Evolutionary conservation across 1,139 yeast genomes (phyloP).

Genomic region (Pichia sp.): DNA sequence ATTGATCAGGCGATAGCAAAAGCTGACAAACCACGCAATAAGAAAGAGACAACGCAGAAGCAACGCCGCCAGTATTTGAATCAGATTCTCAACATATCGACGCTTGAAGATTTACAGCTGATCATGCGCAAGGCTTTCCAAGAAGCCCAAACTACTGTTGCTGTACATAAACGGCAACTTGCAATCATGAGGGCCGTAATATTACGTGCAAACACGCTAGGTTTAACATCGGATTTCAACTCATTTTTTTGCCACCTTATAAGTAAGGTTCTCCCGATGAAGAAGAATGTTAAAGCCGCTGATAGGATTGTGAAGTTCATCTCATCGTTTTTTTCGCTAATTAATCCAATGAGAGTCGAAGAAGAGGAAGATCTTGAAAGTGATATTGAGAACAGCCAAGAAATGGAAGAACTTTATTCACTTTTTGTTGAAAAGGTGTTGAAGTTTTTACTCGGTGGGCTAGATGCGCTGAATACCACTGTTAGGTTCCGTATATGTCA

Average conservation of each 20-base stretch:
- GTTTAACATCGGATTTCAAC: slow-evolving; percentile 55
- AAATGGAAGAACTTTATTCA: slow-evolving; percentile 33
- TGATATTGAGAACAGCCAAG: slow-evolving; percentile 30
- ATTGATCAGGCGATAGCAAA: slow-evolving; percentile 11
- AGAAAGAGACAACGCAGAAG: slow-evolving; percentile 1
- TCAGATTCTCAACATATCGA: slow-evolving; percentile 17
- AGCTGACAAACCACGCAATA: slow-evolving; percentile 8
- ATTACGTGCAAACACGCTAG: slow-evolving; percentile 48
- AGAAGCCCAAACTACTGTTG: slow-evolving; percentile 68
- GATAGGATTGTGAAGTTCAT: slow-evolving; percentile 75
- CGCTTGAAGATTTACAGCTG: slow-evolving; percentile 32
- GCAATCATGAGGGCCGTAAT: slow-evolving; percentile 60
- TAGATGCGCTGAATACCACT: slow-evolving; percentile 68
- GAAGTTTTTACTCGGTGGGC: slow-evolving; percentile 66
- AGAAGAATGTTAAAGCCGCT: slow-evolving; percentile 67
- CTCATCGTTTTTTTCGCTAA: slow-evolving; percentile 56
- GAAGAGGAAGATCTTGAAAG: not conserved
- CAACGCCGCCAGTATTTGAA: slow-evolving; percentile 15
- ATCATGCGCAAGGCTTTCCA: slow-evolving; percentile 72
- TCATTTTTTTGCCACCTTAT: slow-evolving; percentile 56
- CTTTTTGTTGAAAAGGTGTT: slow-evolving; percentile 59
- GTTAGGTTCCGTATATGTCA: slow-evolving; percentile 84
- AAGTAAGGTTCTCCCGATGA: slow-evolving; percentile 61
- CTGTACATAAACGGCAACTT: slow-evolving; percentile 74
- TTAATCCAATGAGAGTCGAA: slow-evolving; percentile 32